Evolutionary conservation across 441 rosid species (phyloP).

Genomic region (Euphorbia schlechtendalii): DNA sequence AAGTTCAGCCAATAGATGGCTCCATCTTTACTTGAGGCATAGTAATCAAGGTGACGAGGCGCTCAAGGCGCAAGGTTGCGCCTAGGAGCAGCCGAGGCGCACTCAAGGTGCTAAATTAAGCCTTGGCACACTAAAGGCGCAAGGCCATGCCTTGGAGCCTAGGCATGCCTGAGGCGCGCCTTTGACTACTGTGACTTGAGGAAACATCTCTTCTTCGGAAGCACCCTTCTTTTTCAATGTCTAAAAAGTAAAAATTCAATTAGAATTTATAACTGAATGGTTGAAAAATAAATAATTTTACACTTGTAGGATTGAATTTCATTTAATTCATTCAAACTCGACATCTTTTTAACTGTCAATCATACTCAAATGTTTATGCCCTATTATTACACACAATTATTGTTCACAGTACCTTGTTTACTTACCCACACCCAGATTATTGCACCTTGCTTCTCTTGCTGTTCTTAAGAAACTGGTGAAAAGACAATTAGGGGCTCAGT

Average conservation of each 20-base stretch:
- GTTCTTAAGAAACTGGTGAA: background rate
- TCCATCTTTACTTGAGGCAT: conserved; percentile 2
- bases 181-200: too few species aligned
- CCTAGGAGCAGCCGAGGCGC: too few species aligned
- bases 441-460: background rate
- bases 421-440: background rate
- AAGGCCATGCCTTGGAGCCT: too few species aligned
- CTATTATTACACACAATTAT: too few species aligned
- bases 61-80: too few species aligned
- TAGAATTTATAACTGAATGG: background rate
- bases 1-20: background rate
- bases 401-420: background rate
- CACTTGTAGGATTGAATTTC: background rate
- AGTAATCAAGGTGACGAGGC: too few species aligned
- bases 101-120: too few species aligned
- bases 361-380: background rate
- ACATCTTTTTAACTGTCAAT: too few species aligned
- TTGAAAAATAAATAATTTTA: too few species aligned
- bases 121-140: too few species aligned
- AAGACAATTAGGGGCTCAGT: background rate
- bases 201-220: too few species aligned
- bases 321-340: background rate
- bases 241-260: background rate
- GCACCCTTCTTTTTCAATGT: background rate
- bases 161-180: too few species aligned